These are phyloP conservation scores for Rhododendron williamsianum DNA, from an alignment of 148 eudicot genomes.

Conservation along the genomic window DNA sequence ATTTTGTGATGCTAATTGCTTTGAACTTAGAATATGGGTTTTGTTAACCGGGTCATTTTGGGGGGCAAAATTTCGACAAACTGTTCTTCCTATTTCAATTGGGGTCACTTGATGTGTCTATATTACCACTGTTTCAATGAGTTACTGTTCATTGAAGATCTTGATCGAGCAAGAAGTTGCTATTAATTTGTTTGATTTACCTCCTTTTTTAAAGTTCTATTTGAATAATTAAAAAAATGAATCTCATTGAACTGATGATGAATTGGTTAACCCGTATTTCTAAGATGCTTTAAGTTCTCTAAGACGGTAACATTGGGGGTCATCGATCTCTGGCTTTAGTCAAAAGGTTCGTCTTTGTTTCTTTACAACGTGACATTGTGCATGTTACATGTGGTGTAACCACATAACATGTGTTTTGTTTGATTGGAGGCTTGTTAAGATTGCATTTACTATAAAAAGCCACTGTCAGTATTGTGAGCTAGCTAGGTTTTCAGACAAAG, in stretches of 20 bases:
- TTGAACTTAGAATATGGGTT: neutral
- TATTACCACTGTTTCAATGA: neutral
- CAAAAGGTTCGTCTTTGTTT: neutral
- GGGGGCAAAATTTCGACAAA: neutral
- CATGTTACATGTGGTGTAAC: neutral
- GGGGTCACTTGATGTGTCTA: neutral
- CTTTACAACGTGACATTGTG: neutral
- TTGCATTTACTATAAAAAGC: neutral
- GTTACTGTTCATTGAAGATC: neutral
- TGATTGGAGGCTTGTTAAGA: constrained; percentile 3
- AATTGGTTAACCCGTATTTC: neutral
- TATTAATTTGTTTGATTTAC: neutral
- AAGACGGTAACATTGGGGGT: neutral
- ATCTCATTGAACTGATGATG: neutral
- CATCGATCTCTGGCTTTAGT: neutral
- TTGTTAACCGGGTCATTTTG: neutral
- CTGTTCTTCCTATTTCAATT: neutral
- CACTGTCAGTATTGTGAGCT: neutral
- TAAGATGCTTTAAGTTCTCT: neutral
- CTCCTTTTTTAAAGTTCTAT: neutral
- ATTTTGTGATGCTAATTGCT: neutral
- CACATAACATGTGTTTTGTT: neutral
- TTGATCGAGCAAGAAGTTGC: neutral
- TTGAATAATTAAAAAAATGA: no score
- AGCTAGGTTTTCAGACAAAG: neutral